Evolutionary conservation across 169 alveolate species (phyloP), one percentile per base, ranked within the genome.

Genomic region (Cyclospora cayetanensis): DNA sequence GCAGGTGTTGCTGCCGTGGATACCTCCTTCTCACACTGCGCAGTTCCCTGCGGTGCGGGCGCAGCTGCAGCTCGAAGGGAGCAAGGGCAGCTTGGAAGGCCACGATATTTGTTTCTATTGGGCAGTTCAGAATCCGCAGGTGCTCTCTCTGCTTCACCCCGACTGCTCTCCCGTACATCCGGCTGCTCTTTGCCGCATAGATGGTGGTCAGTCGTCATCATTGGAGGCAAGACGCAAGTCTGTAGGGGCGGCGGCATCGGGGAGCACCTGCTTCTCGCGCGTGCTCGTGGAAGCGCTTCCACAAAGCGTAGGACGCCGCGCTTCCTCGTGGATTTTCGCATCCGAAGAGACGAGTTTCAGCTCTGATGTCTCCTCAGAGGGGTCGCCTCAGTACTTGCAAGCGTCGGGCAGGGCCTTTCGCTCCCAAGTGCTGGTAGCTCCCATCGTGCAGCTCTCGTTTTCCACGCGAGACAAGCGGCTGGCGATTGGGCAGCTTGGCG

Each of bases 1-100:
- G 2, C 92, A 87, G 55, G 92, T 87, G 60, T 50, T 87, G 74
- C 79, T 87, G 74, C 92, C 92, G 4, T 85, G 84, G 85, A 55
- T 74, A 53, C 84, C 92, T 39, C 74, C 84, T 25, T 80, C 90
- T 53, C n/a, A 35, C 42, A 5, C 92, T 29, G 18, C 92, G 7
- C 2, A 25, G 52, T 50, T 46, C 35, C 86, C 82, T 9, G 66
- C 92, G 1, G 92, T 87, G 68, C 76, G 92, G n/a, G 82, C 92
- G 31, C 79, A 68, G 79, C 79, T 87, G 80, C 77, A 43, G 25
- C 50, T 87, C 11, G 92, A 87, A 43, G 55, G 50, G 70, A 31
- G 15, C 46, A 34, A 79, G 35, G 46, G 55, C 2, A 15, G 77
- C 29, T 4, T n/a, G 70, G 90, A 31, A 20, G 60, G 63, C 31